Conservation (phyloP, 1,139 yeast species). For the Pichia sorboxylosa region DNA sequence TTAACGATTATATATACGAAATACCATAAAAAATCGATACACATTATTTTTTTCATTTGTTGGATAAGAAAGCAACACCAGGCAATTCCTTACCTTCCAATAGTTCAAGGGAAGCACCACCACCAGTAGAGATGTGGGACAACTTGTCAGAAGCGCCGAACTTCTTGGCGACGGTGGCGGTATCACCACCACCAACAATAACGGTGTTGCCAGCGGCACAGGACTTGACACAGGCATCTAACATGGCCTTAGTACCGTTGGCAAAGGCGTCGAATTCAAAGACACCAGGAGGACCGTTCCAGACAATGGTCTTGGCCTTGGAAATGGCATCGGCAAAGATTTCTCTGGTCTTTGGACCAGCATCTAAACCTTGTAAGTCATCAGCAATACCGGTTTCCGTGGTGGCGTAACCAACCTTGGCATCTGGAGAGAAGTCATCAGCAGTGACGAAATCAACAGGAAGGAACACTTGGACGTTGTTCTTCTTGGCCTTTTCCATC, state of each 20-base stretch:
- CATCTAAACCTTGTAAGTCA: conserved; percentile 89
- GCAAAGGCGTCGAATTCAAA: conserved; percentile 90
- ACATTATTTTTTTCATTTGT: conserved; percentile 6
- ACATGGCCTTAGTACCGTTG: conserved; percentile 76
- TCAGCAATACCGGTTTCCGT: conserved; percentile 85
- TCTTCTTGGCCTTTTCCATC: conserved; percentile 88
- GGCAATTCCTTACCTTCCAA: conserved; percentile 97
- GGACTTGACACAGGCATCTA: conserved; percentile 78
- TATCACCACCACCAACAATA: conserved; percentile 98
- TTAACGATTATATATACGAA: too few species aligned
- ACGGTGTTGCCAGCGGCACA: conserved; percentile 86
- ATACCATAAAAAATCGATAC: too few species aligned
- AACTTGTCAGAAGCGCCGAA: conserved; percentile 89
- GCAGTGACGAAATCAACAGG: conserved; percentile 93
- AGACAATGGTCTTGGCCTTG: conserved; percentile 90
- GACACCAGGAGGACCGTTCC: conserved; percentile 99
- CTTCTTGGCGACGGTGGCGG: conserved; percentile 97
- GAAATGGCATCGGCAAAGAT: conserved; percentile 70
- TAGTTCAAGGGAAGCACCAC: conserved; percentile 97
- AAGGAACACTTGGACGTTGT: conserved; percentile 80
- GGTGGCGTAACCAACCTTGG: conserved; percentile 68
- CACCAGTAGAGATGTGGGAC: conserved; percentile 97
- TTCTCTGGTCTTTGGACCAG: conserved; percentile 77
- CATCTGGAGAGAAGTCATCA: conserved; percentile 86
- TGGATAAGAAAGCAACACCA: conserved; percentile 49